Conservation (phyloP, 352 stramenopile species). For the Globisporangium acanthophoron region DNA sequence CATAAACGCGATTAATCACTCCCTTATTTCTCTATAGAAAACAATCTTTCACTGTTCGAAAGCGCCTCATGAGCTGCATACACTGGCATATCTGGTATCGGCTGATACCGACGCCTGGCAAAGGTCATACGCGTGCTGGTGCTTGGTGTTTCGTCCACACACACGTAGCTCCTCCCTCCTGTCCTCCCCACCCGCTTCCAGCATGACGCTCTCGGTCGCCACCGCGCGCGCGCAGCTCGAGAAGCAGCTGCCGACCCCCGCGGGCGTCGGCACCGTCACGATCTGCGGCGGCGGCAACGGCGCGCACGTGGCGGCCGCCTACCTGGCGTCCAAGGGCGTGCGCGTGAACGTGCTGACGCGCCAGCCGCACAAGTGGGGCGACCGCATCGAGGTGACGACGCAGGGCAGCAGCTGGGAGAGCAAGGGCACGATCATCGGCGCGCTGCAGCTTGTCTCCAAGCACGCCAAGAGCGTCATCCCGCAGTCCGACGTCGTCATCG, state of each 20-base stretch:
- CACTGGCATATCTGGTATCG: no score
- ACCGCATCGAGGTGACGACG: slow-evolving; percentile 76
- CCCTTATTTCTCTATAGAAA: no score
- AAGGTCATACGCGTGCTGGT: not conserved
- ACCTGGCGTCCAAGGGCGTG: slow-evolving; percentile 84
- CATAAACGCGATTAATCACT: no score
- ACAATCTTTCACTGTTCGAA: no score
- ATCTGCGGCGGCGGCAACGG: slow-evolving; percentile 92
- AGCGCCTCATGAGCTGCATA: no score
- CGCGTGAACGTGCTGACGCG: slow-evolving; percentile 77
- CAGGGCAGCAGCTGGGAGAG: slow-evolving; percentile 83
- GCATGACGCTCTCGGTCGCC: slow-evolving; percentile 77
- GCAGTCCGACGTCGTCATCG: slow-evolving; percentile 86
- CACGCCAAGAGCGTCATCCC: slow-evolving; percentile 81
- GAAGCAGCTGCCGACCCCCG: slow-evolving; percentile 32
- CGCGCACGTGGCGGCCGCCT: slow-evolving; percentile 86
- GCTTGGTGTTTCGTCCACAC: slow-evolving; percentile 3
- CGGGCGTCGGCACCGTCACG: slow-evolving; percentile 62
- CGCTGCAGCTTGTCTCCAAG: slow-evolving; percentile 71
- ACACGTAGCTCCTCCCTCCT: not conserved
- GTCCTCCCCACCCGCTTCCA: not conserved
- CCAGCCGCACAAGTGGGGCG: slow-evolving; percentile 75
- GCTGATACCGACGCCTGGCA: not conserved
- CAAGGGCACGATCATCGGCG: slow-evolving; percentile 67
- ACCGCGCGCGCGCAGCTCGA: slow-evolving; percentile 60